Percentiles rank a stretch among this genome's conserved stretches.
Evolutionary conservation across 192 early-diverging fungal genomes (phyloP).

Genomic region (Obelidium mucronatum): DNA sequence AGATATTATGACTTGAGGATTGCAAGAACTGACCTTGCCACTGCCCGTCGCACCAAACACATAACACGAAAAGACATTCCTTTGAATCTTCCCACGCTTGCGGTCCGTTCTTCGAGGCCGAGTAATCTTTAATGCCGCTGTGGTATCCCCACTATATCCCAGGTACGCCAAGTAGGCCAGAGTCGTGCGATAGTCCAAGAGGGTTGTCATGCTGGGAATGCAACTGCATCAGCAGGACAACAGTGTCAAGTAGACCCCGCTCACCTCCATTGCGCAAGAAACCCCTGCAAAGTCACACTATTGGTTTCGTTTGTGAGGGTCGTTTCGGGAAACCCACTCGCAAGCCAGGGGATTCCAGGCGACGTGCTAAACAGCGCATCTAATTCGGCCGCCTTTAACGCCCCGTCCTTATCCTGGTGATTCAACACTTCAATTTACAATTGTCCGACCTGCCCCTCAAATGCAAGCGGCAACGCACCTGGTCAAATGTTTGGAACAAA

Average conservation of each 20-base stretch:
- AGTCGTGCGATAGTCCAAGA: constrained; percentile 88
- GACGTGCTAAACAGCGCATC: constrained; percentile 86
- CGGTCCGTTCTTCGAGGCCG: constrained; percentile 73
- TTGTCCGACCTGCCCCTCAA: no score
- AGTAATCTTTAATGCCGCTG: constrained; percentile 85
- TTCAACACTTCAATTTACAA: no score
- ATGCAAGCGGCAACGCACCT: constrained; percentile 57
- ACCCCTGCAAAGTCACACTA: constrained; percentile 93
- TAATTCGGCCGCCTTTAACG: constrained; percentile 85
- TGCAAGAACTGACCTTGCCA: constrained; percentile 74
- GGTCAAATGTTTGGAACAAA: constrained; percentile 92
- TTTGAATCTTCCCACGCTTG: constrained; percentile 82
- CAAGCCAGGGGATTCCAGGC: constrained; percentile 94
- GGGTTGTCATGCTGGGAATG: constrained; percentile 88
- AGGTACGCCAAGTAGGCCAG: constrained; percentile 96
- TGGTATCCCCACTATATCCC: constrained; percentile 90
- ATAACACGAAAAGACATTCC: constrained; percentile 93
- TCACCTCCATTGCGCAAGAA: constrained; percentile 98
- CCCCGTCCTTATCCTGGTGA: constrained; percentile 94
- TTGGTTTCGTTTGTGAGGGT: constrained; percentile 88
- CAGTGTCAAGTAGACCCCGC: not conserved
- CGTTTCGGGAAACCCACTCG: constrained; percentile 85
- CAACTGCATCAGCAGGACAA: not conserved
- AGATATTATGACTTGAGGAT: not conserved
- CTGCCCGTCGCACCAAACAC: constrained; percentile 93